phyloP scores from a whole-genome alignment of 495 filamentous ascomycete species.

The Tuber magnatum region DNA sequence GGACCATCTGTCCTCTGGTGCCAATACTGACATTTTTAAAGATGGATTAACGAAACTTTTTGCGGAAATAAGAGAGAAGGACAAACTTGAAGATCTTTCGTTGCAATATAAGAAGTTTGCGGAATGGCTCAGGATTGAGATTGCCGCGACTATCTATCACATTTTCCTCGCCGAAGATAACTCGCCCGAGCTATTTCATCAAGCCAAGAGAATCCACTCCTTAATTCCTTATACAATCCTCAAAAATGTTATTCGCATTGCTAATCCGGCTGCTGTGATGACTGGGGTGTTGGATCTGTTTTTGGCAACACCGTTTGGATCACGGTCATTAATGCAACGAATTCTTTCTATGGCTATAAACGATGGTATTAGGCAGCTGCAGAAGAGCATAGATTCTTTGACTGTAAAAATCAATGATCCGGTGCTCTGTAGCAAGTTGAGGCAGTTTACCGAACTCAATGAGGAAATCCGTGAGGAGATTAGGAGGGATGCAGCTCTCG shows the following conservation, averaged over 20 bases:
- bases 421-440: conserved; percentile 73
- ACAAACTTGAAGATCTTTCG: conserved; percentile 75
- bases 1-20: not conserved
- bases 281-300: conserved; percentile 85
- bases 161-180: conserved; percentile 97
- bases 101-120: conserved; percentile 97
- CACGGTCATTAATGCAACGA: conserved; percentile 80
- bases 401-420: conserved; percentile 66
- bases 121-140: conserved; percentile 95
- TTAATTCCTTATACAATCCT: conserved; percentile 84
- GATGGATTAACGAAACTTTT: conserved; percentile 91
- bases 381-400: conserved; percentile 75
- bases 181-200: conserved; percentile 88
- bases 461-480: conserved; percentile 67
- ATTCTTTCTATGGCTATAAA: conserved; percentile 87
- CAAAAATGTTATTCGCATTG: conserved; percentile 93
- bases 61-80: conserved; percentile 79
- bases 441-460: conserved; percentile 64
- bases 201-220: conserved; percentile 86
- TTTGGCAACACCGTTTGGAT: conserved; percentile 85
- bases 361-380: conserved; percentile 77
- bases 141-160: conserved; percentile 94
- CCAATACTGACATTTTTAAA: conserved; percentile 40
- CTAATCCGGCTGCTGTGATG: conserved; percentile 96
- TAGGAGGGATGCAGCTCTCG: conserved; percentile 59